Evolutionary conservation across 192 early-diverging fungal genomes (phyloP), one percentile per base, ranked within the genome.

Genomic region (Lunasporangiospora selenospora): DNA sequence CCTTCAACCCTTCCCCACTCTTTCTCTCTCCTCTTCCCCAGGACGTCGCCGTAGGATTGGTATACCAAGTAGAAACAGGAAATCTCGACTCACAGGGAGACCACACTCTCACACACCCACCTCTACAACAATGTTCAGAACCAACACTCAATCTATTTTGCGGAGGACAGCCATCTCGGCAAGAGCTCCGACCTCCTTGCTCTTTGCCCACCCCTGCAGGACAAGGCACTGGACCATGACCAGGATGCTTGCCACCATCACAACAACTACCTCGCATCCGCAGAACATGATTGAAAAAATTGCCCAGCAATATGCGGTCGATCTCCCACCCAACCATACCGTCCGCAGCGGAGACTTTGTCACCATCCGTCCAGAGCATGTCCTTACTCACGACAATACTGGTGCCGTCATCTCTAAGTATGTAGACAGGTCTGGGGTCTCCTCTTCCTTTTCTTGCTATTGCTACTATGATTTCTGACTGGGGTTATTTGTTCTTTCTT

Each of bases 301-400:
- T 62, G 95, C 90, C 6, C 95, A 98, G 78, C 86, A 88, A 44
- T 95, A 96, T 67, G 90, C 95, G 4, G 82, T 94, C 6, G 91
- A 90, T 37, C 76, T 96, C 8, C 67, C 83, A 6, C 78, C 84
- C 7, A 87, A 81, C 43, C 79, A 85, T 34, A 75, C 65, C 26
- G 94, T 98, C 45, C 82, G 77, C 47, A 90, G 90, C 60, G 96
- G 96, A 23, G 97, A 98, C 80, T 99, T 95, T 83, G 93, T 99
- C 23, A 85, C 88, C 19, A 95, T 99, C 60, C 88, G 84, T 32
- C 97, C 97, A 12, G 87, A 93, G 37, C 93, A 94, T 73, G 84
- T 96, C 29, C 88, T 98, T 87, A 98, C 97, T 7, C 95, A 99
- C 77, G 96, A 99, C 75, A 99, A 98, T 76, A 97, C 96, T 9